Conservation (phyloP, 768 basidiomycete genomes). For the Termitomyces sp. region DNA sequence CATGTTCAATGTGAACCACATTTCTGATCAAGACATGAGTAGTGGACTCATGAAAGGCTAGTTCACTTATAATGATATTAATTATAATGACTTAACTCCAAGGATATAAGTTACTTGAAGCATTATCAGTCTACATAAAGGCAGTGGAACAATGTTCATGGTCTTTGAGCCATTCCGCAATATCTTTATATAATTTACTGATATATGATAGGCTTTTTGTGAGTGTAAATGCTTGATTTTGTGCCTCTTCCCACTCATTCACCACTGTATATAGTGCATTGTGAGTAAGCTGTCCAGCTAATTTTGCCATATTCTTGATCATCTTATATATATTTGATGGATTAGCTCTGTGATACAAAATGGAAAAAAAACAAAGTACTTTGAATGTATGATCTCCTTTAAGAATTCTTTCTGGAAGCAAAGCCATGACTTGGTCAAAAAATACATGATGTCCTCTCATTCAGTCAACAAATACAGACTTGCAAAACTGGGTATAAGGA, state of each 20-base stretch:
- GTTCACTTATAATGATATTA: neutral
- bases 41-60: conserved; percentile 4
- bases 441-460: neutral
- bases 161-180: neutral
- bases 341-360: neutral
- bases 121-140: conserved; percentile 1
- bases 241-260: too few species aligned
- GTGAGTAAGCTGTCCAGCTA: neutral
- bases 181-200: conserved; percentile 3
- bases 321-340: neutral
- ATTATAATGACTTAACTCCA: neutral
- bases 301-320: neutral
- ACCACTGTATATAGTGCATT: neutral
- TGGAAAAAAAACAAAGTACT: neutral
- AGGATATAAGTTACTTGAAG: neutral
- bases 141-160: too few species aligned
- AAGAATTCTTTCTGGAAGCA: neutral
- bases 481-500: neutral
- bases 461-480: neutral
- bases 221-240: too few species aligned
- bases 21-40: neutral
- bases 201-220: too few species aligned
- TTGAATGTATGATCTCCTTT: conserved; percentile 4
- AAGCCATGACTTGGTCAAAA: neutral
- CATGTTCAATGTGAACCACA: neutral